A percentile compares a stretch with the other conserved stretches of the same genome.
These are phyloP conservation scores for Xylaria sp. DNA, from an alignment of 2,329 filamentous ascomycete genomes.

Conservation along the genomic window DNA sequence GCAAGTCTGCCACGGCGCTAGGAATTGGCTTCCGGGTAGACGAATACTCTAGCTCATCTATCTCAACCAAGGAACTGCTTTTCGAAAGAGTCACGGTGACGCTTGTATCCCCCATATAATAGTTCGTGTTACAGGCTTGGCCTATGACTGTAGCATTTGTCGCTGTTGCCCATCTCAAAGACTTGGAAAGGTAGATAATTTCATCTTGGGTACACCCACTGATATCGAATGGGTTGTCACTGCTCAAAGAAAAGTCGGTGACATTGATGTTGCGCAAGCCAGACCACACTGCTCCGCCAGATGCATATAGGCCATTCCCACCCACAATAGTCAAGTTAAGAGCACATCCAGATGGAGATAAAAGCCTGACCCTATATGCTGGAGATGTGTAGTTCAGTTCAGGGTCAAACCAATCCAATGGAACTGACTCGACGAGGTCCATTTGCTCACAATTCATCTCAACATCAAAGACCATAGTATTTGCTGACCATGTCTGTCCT, in stretches of 20 bases:
- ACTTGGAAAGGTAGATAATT: slow-evolving; percentile 3
- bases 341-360: slow-evolving; percentile 5
- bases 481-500: slow-evolving; percentile 24
- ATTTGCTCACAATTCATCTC: slow-evolving; percentile 20
- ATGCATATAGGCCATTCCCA: neutral
- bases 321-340: slow-evolving; percentile 1
- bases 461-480: slow-evolving; percentile 23
- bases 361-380: neutral
- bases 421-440: neutral
- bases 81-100: slow-evolving; percentile 15
- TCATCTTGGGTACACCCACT: slow-evolving; percentile 4
- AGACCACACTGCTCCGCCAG: slow-evolving; percentile 6
- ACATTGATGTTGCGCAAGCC: neutral
- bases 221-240: neutral
- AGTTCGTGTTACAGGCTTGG: slow-evolving; percentile 13
- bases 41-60: slow-evolving; percentile 21
- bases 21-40: slow-evolving; percentile 14
- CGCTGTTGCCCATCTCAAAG: neutral
- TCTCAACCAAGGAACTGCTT: slow-evolving; percentile 14
- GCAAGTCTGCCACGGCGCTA: neutral
- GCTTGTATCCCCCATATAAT: slow-evolving; percentile 16
- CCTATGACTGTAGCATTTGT: slow-evolving; percentile 3
- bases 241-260: neutral
- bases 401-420: neutral
- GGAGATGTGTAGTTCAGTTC: neutral